Conservation (phyloP, 495 filamentous ascomycete genomes). For the Rhypophila decipiens region DNA sequence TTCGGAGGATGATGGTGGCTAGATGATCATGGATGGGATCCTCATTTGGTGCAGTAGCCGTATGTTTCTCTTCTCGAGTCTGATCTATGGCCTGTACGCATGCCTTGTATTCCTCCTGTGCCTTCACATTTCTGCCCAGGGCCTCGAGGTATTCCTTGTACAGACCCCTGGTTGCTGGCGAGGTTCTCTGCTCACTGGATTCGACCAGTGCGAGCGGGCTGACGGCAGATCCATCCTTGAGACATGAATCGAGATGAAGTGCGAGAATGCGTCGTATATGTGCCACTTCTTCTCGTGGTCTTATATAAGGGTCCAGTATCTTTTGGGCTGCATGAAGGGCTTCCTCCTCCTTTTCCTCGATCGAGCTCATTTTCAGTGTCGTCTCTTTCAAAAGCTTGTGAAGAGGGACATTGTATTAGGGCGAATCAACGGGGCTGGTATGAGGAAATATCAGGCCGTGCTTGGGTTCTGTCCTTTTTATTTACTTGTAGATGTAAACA, state of each 20-base stretch:
- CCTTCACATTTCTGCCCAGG: constrained; percentile 50
- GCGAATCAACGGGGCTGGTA: too few species aligned
- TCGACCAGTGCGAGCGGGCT: constrained; percentile 35
- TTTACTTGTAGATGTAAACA: too few species aligned
- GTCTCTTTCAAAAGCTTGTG: too few species aligned
- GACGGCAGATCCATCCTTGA: constrained; percentile 21
- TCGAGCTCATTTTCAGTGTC: constrained; percentile 5
- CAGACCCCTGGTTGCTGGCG: constrained; percentile 20
- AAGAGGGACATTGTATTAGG: too few species aligned
- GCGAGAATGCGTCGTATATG: constrained; percentile 37
- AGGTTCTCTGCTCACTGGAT: constrained; percentile 9
- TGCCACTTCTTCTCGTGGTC: constrained; percentile 35
- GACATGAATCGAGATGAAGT: constrained; percentile 28
- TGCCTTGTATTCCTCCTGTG: constrained; percentile 41
- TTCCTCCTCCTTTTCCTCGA: constrained; percentile 10
- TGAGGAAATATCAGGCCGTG: too few species aligned
- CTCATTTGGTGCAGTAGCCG: not conserved
- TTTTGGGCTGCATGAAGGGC: constrained; percentile 18
- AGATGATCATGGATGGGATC: constrained; percentile 46
- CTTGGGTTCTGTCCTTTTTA: too few species aligned
- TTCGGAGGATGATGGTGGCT: constrained; percentile 39
- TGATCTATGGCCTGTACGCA: constrained; percentile 14
- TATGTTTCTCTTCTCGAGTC: not conserved
- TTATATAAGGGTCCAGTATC: constrained; percentile 31
- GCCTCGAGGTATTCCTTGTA: constrained; percentile 52